These are phyloP conservation scores for Trichoderma guizhouense DNA, from an alignment of 2,329 filamentous ascomycete species.

Conservation along the genomic window DNA sequence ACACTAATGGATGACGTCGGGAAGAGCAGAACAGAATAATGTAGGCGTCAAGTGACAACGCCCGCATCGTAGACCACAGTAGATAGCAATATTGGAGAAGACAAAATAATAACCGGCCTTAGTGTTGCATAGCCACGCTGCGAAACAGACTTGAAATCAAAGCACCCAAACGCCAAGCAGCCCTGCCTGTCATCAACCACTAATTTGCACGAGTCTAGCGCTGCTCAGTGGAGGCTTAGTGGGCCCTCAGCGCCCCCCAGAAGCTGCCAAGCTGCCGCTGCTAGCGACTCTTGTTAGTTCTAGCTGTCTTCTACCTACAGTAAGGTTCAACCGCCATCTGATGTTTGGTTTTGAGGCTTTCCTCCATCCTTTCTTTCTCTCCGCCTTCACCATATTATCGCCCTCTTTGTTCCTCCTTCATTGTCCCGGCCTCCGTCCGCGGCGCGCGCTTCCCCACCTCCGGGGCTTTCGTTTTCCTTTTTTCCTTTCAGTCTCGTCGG, in stretches of 20 bases:
- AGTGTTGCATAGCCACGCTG: neutral
- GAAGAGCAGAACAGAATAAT: neutral
- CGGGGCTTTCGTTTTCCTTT: neutral
- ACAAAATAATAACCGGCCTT: neutral
- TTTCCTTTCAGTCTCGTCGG: neutral
- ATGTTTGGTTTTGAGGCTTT: neutral
- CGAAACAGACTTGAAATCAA: neutral
- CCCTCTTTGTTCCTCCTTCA: neutral
- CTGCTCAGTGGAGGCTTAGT: neutral
- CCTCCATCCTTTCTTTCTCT: neutral
- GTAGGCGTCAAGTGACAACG: too few relatives aligned
- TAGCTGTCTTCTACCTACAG: neutral
- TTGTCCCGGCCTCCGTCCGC: constrained; percentile 4
- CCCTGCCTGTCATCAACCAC: constrained; percentile 2
- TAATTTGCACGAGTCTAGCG: neutral
- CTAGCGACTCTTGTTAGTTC: neutral
- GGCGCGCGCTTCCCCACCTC: neutral
- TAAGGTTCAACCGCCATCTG: neutral
- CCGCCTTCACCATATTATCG: neutral
- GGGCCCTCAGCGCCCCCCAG: neutral
- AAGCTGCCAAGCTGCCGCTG: neutral
- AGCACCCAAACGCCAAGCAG: neutral
- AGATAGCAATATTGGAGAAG: neutral
- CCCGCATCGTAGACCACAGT: too few relatives aligned
- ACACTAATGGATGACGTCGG: neutral